These are phyloP conservation scores for Cerioporus squamosus DNA, from an alignment of 1,284 basidiomycete species.

Conservation along the genomic window DNA sequence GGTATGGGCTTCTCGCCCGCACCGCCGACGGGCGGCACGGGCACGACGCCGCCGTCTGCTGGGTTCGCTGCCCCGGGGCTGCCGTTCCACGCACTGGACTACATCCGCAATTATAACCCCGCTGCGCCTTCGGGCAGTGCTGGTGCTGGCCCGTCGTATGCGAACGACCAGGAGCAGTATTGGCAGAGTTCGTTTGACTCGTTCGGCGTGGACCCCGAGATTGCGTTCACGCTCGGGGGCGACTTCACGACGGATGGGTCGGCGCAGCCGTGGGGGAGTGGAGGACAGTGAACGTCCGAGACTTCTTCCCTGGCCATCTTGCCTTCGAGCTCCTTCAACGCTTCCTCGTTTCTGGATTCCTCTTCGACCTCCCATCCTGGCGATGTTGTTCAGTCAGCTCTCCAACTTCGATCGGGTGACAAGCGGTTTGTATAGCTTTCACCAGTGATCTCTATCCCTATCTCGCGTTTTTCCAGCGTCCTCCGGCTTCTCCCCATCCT, in stretches of 20 bases:
- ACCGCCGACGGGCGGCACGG: conserved; percentile 54
- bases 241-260: conserved; percentile 37
- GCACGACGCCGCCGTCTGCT: conserved; percentile 58
- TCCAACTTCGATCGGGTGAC: not conserved
- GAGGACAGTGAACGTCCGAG: conserved; percentile 4
- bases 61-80: conserved; percentile 71
- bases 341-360: not conserved
- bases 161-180: conserved; percentile 59
- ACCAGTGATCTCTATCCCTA: conserved; percentile 14
- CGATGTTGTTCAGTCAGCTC: not conserved
- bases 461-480: not conserved
- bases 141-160: conserved; percentile 12
- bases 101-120: conserved; percentile 70
- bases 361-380: not conserved
- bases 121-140: conserved; percentile 2
- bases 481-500: not conserved
- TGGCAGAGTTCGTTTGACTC: conserved; percentile 75
- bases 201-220: conserved; percentile 75
- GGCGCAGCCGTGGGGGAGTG: conserved; percentile 13
- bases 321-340: not conserved
- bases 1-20: conserved; percentile 53
- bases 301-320: not conserved
- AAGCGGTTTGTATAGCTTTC: not conserved
- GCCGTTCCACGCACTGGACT: conserved; percentile 81
- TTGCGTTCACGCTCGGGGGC: conserved; percentile 60